Base-by-base conservation (phyloP, 2,329 filamentous ascomycete genomes). In the Neodidymelliopsis sp. region DNA sequence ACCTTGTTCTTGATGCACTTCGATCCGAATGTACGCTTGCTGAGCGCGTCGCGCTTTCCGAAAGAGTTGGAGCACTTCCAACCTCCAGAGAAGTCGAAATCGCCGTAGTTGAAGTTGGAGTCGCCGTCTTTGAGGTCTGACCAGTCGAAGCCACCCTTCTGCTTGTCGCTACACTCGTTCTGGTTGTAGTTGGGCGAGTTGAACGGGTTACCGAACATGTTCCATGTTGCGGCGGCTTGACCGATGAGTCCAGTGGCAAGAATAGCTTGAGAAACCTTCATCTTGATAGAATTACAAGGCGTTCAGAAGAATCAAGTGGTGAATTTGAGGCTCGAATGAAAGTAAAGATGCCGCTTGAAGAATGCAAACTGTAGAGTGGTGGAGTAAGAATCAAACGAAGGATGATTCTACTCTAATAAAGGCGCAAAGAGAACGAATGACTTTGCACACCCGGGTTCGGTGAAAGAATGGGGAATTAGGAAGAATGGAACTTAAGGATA, bases 91-190 rank as follows among this genome's bases (percentile, higher is more conserved):
- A 74, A 75, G 75, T 80, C 75, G 74, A 93, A 90, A 67, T 85
- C 88, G 41, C 83, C 84, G 72, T 91, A 96, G 61, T 71, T 75
- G 57, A 72, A 74, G 74, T 96, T 85, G 25, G 48, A 43, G 9
- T 59, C 56, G 71, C 62, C 66, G 20, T 66, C 58, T 12, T 59
- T 60, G 18, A 96, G 80, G 57, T 83, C 82, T 19, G 74, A 73
- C 83, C 88, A 97, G 78, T 87, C 77, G 73, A 89, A 94, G 38
- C 91, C 91, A 16, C 66, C 59, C 56, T 81, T 75, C 77, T 95
- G 89, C 59, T 85, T 74, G n/a, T 81, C 71, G 49, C 82, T 84
- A 75, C 93, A 97, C 64, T 87, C 75, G 78, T 94, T 94, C 78
- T 90, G 77, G 66, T 82, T 84, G 80, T 89, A 91, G 50, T 77